Conservation (phyloP, 1,284 basidiomycete species). For the Inonotus hispidus region DNA sequence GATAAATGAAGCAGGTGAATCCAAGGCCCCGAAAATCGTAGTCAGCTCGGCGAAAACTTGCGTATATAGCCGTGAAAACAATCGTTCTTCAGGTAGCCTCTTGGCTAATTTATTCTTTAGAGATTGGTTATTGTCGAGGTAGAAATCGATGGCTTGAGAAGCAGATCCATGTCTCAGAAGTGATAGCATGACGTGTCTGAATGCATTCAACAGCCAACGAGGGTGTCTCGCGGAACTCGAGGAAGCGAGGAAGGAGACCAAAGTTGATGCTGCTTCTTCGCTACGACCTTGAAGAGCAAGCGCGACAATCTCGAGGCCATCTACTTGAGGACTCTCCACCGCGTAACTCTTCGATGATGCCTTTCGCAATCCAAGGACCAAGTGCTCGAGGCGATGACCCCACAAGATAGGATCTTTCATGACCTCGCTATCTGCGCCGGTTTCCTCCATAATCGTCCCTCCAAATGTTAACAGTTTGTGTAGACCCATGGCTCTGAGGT, state of each 20-base stretch:
- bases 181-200: slow-evolving; percentile 1
- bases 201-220: slow-evolving; percentile 3
- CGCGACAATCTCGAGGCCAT: background rate
- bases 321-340: background rate
- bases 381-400: slow-evolving; percentile 1
- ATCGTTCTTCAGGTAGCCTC: background rate
- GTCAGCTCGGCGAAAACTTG: slow-evolving; percentile 1
- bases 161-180: slow-evolving; percentile 2
- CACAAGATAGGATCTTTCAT: background rate
- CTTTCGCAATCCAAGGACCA: slow-evolving; percentile 1
- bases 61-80: background rate
- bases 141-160: slow-evolving; percentile 9
- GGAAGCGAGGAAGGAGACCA: background rate
- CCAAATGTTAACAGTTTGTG: background rate
- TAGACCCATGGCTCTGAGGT: background rate
- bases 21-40: background rate
- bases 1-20: slow-evolving; percentile 6
- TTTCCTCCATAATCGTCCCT: background rate
- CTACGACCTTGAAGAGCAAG: slow-evolving; percentile 1
- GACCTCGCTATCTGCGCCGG: background rate
- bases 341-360: too few species aligned
- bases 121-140: background rate
- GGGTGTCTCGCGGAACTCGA: background rate
- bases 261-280: background rate
- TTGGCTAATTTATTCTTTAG: background rate